A percentile compares a stretch with the other conserved stretches of the same genome.
phyloP scores from a whole-genome alignment of 129 eudicot species.

The Scalesia atractyloides region DNA sequence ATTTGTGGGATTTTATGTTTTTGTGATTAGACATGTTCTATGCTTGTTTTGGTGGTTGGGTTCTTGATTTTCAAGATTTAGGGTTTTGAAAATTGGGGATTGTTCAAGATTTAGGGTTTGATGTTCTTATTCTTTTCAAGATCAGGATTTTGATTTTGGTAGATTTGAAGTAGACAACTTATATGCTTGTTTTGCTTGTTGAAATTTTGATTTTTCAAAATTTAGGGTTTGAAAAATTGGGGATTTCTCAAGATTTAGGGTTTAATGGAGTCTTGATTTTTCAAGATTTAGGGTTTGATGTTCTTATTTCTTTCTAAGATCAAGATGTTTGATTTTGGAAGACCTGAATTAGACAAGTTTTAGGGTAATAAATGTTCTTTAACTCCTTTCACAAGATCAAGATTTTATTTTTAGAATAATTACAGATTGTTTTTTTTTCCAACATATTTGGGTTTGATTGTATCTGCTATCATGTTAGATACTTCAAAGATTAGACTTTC shows the following conservation, averaged over 20 bases:
- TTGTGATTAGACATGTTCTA: neutral
- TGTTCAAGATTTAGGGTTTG: neutral
- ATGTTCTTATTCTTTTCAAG: too few relatives aligned
- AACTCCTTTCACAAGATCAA: conserved; percentile 9
- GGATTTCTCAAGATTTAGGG: neutral
- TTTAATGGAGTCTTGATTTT: neutral
- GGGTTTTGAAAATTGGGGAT: neutral
- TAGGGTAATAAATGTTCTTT: neutral
- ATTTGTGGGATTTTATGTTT: neutral
- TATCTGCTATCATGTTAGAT: neutral
- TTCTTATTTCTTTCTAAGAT: neutral
- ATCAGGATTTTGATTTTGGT: too few relatives aligned
- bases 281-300: neutral
- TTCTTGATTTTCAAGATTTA: neutral
- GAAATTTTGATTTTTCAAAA: neutral
- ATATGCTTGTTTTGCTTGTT: neutral
- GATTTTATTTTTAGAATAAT: neutral
- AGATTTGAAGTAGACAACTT: neutral
- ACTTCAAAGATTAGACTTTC: neutral
- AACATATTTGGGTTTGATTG: neutral
- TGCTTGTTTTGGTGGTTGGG: neutral
- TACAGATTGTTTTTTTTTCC: neutral
- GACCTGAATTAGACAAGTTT: too few relatives aligned
- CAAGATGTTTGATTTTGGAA: conserved; percentile 8
- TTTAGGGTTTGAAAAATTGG: conserved; percentile 9